These are phyloP conservation scores for Knoxdaviesia capensis DNA, from an alignment of 2,329 filamentous ascomycete species.

Conservation along the genomic window DNA sequence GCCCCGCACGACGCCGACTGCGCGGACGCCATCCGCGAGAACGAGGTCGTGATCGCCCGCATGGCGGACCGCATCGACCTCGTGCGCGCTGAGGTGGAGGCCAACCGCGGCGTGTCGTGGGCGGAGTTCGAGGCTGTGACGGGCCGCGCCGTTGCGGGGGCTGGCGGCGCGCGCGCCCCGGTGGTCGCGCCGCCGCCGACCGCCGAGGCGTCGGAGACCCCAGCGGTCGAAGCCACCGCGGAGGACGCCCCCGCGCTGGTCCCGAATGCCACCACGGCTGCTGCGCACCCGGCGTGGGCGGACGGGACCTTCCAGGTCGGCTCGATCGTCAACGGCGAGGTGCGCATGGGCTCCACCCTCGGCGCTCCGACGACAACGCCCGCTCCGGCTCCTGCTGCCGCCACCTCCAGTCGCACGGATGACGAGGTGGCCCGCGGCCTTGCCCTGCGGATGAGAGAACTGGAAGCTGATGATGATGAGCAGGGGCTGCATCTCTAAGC, in stretches of 20 bases:
- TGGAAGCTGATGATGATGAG: slow-evolving; percentile 21
- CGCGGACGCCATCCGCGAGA: slow-evolving; percentile 53
- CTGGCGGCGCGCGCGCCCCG: slow-evolving; percentile 2
- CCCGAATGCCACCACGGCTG: slow-evolving; percentile 2
- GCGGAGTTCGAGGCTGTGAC: slow-evolving; percentile 29
- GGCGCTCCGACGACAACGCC: neutral
- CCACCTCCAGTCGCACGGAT: slow-evolving; percentile 13
- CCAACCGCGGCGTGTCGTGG: slow-evolving; percentile 31
- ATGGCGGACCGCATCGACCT: slow-evolving; percentile 47
- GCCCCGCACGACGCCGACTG: slow-evolving; percentile 48
- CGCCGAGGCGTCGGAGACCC: neutral
- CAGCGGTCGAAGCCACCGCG: neutral
- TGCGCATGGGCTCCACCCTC: slow-evolving; percentile 19
- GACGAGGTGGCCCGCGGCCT: slow-evolving; percentile 36
- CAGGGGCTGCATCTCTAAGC: slow-evolving; percentile 40
- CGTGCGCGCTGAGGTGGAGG: slow-evolving; percentile 43
- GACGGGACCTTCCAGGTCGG: slow-evolving; percentile 46
- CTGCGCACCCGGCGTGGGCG: slow-evolving; percentile 27
- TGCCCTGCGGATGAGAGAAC: slow-evolving; percentile 29
- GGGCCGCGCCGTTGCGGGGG: slow-evolving; percentile 17
- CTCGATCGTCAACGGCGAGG: slow-evolving; percentile 27
- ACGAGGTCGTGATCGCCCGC: slow-evolving; percentile 44
- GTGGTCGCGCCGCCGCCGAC: slow-evolving; percentile 1
- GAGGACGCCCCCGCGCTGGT: slow-evolving; percentile 6
- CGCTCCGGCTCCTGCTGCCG: slow-evolving; percentile 2